These are phyloP conservation scores for Ceratobasidium papillatum DNA, from an alignment of 1,284 basidiomycete species.

Conservation along the genomic window DNA sequence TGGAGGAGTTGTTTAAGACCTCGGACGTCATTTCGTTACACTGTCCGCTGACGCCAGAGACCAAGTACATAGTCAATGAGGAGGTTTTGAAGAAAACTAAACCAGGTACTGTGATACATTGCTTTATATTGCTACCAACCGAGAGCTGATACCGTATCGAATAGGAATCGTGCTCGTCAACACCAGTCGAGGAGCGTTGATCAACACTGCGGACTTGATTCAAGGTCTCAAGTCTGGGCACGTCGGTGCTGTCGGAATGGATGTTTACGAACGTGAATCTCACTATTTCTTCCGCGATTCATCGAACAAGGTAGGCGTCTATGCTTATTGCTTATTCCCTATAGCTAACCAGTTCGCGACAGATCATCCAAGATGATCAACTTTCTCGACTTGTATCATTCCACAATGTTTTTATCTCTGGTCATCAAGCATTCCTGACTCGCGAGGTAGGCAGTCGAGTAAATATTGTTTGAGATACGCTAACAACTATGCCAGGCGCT, in stretches of 20 bases:
- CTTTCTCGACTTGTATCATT: slow-evolving; percentile 47
- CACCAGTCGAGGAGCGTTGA: slow-evolving; percentile 54
- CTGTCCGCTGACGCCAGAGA: slow-evolving; percentile 54
- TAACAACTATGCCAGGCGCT: slow-evolving; percentile 42
- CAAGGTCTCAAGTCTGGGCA: slow-evolving; percentile 46
- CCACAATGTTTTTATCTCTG: slow-evolving; percentile 49
- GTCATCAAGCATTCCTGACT: slow-evolving; percentile 49
- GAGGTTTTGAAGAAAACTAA: slow-evolving; percentile 59
- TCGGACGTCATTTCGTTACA: slow-evolving; percentile 57
- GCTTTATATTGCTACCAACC: background rate
- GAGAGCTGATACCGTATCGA: background rate
- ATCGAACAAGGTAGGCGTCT: slow-evolving; percentile 39
- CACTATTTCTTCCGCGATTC: slow-evolving; percentile 48
- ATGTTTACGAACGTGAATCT: slow-evolving; percentile 49
- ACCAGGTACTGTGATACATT: slow-evolving; percentile 46
- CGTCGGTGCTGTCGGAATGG: slow-evolving; percentile 47
- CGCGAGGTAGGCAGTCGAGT: slow-evolving; percentile 42
- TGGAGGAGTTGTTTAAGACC: slow-evolving; percentile 57
- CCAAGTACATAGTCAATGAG: slow-evolving; percentile 55
- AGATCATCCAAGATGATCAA: slow-evolving; percentile 49
- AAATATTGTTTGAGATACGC: background rate
- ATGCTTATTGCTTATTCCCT: background rate
- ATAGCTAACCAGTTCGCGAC: background rate
- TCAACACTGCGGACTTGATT: slow-evolving; percentile 48
- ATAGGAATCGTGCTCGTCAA: slow-evolving; percentile 51